Base-by-base conservation (phyloP, 257 asterid species). In the Nicotiana tabacum region DNA sequence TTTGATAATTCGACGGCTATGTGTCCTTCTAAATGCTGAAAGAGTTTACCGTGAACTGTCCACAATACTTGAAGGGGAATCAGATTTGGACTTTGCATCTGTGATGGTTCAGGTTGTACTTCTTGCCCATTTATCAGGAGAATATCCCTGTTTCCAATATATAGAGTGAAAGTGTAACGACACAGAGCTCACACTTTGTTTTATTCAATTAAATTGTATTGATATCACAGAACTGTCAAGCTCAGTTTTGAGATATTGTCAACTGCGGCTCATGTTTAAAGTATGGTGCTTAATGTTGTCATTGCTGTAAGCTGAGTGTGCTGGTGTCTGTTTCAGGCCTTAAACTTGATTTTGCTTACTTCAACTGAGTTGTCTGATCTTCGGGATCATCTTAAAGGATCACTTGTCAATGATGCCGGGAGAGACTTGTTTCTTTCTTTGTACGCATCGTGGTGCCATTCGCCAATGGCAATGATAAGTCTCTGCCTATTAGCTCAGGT, bases 401-500 rank as follows among this genome's bases (percentile, higher is more conserved):
- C 97, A 55, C 85, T 92, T 82, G 83, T 84, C 82, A 87, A 87
- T 85, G 93, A 83, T 83, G 90, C 94, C 84, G 99, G 98, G 83
- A 93, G 91, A 89, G 91, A 91, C 83, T 89, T 93, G 82, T 91
- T 91, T 81, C 88, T 86, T 60, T 85, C 97, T 78, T 88, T 93
- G 84, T 92, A 93, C 88, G 88, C 94, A 64, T 92, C 97, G 9
- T 93, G 97, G 97, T 93, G 98, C 82, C 99, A 96, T 88, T 93
- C 98, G 48, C 97, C 98, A 64, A 93, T 96, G 99, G 99, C 98
- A 82, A 94, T 92, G 53, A 94, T 94, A 86, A 93, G 99, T 88
- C 99, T 96, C 84, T 96, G 99, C 90, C 85, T 96, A 69, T 88
- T 96, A 88, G 94, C 98, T 84, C 99, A 96, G 95, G 99, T 93